phyloP scores from a whole-genome alignment of 2,329 filamentous ascomycete genomes.

The Pseudogymnoascus sp. region DNA sequence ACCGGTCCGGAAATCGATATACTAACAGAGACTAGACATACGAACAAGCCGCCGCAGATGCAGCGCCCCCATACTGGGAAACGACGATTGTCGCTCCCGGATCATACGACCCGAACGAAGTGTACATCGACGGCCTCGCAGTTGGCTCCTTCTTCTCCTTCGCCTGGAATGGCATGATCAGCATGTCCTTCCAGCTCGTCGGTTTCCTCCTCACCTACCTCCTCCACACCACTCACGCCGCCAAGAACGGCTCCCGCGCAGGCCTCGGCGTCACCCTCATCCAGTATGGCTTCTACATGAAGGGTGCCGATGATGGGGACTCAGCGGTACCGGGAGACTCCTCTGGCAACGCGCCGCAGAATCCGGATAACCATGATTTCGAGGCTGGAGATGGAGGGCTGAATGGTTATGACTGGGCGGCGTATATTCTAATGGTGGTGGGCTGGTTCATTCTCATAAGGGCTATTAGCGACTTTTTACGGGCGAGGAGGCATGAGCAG shows the following conservation, averaged over 20 bases:
- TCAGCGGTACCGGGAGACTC: constrained; percentile 39
- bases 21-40: constrained; percentile 59
- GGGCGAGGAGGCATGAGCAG: constrained; percentile 83
- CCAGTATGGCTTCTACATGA: constrained; percentile 96
- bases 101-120: constrained; percentile 82
- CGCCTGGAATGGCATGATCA: constrained; percentile 92
- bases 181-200: constrained; percentile 93
- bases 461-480: constrained; percentile 84
- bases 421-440: constrained; percentile 90
- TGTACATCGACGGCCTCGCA: constrained; percentile 93
- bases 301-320: constrained; percentile 45
- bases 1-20: constrained; percentile 12
- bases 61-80: constrained; percentile 97
- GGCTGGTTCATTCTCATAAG: constrained; percentile 97
- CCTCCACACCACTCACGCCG: constrained; percentile 93
- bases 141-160: constrained; percentile 84
- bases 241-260: constrained; percentile 92
- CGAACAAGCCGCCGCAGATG: constrained; percentile 94
- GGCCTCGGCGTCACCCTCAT: constrained; percentile 92
- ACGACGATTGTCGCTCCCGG: constrained; percentile 94
- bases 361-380: constrained; percentile 88
- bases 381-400: constrained; percentile 51
- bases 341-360: constrained; percentile 62
- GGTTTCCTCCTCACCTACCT: constrained; percentile 98
- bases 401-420: constrained; percentile 75